Base-by-base conservation (phyloP, 2,329 filamentous ascomycete genomes). In the Talaromyces sp. region DNA sequence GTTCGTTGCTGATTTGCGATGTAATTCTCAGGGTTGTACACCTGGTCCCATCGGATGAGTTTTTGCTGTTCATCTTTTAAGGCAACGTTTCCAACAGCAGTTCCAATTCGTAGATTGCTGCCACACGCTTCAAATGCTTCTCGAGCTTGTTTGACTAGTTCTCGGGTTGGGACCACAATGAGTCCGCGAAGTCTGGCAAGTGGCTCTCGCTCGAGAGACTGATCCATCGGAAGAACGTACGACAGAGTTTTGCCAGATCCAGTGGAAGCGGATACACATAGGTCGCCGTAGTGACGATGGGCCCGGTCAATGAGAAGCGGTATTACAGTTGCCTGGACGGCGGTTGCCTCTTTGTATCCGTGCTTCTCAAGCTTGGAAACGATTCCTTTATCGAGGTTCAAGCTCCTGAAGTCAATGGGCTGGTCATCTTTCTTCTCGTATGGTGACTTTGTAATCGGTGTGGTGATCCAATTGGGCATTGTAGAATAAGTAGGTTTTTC, bases 231-330 rank as follows among this genome's bases (percentile, higher is more conserved):
- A 2, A 99, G 79, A 0, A 94, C 86, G 70, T 99, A 99, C 0
- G 94, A 90, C 16, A 99, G 76, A 0, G 95, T 99, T 73, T 99
- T 99, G 61, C 95, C 95, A 0, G 95, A 98, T 8, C 95, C 95
- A 0, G 95, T 99, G 1, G 94, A 90, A 0, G 96, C 95, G 7
- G 92, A 95, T 2, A 99, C 88, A 52, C 96, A 89, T 4, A 99
- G 76, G 73, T 99, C 95, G 5, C 91, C 90, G 1, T 84, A 78
- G 40, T 87, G 83, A 40, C 84, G 79, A 61, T 83, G 80, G 50
- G 84, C 82, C 0, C 83, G 85, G 27, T 86, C 87, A 4, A 96
- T 80, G 5, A 99, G 82, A 47, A 96, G 81, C 0, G 94, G 93
- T 30, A 99, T 82, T 0, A 95, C 83, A 1, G 88, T 87, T 5